Percentiles rank a stretch among this genome's conserved stretches.
Evolutionary conservation across 1,139 yeast genomes (phyloP).

Genomic region (Lipomyces yarrowii): DNA sequence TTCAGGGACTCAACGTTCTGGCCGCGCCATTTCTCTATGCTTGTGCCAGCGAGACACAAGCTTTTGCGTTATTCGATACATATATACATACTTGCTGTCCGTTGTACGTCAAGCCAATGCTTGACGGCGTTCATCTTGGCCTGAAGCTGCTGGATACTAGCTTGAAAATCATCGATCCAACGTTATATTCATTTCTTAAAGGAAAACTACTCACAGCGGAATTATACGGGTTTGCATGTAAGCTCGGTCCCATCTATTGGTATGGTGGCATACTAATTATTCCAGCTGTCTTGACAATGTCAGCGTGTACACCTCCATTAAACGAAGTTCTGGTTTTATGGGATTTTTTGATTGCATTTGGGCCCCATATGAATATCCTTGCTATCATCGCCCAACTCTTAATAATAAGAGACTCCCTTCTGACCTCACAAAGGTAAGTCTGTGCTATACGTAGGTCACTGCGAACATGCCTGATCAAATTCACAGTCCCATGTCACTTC

Average conservation of each 20-base stretch:
- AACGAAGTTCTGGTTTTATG: conserved; percentile 74
- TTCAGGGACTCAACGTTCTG: conserved; percentile 88
- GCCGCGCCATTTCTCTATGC: conserved; percentile 83
- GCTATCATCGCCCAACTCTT: conserved; percentile 85
- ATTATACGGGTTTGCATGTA: conserved; percentile 79
- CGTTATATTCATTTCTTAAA: conserved; percentile 60
- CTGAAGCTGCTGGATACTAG: conserved; percentile 65
- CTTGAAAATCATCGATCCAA: conserved; percentile 71
- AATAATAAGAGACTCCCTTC: conserved; percentile 61
- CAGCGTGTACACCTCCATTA: conserved; percentile 90
- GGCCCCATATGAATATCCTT: conserved; percentile 82
- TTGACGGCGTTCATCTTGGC: conserved; percentile 85
- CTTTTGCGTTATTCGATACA: conserved; percentile 68
- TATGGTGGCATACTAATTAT: not conserved
- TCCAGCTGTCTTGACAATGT: conserved; percentile 68
- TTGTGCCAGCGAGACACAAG: conserved; percentile 82
- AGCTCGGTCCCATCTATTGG: conserved; percentile 8
- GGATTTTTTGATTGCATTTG: conserved; percentile 92
- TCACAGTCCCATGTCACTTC: conserved; percentile 65
- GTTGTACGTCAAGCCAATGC: conserved; percentile 71
- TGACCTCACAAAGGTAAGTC: conserved; percentile 50
- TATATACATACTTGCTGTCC: conserved; percentile 69
- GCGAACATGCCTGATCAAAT: conserved; percentile 17
- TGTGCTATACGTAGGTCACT: conserved; percentile 28
- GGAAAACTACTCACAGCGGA: conserved; percentile 74